Conservation (phyloP, 139 green algal species). For the Choricystis sp. region DNA sequence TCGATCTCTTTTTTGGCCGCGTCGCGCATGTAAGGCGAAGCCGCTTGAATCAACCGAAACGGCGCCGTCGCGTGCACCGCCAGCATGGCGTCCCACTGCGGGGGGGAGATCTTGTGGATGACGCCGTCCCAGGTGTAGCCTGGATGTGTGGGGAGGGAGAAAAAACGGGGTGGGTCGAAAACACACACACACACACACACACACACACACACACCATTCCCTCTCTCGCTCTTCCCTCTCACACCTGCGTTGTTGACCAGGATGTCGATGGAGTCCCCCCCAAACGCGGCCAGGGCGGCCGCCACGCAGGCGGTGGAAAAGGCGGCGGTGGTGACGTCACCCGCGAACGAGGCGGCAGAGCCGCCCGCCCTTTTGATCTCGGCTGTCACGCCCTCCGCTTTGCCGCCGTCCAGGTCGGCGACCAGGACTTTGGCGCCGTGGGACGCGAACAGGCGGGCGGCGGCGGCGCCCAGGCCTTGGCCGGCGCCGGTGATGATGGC, state of each 20-base stretch:
- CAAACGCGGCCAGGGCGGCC: constrained; percentile 34
- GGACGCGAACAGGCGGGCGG: constrained; percentile 43
- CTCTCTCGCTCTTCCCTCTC: not conserved
- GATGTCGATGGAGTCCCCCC: constrained; percentile 26
- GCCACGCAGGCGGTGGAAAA: constrained; percentile 28
- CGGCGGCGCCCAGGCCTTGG: constrained; percentile 51
- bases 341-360: constrained; percentile 19
- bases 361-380: constrained; percentile 21
- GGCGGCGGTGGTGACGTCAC: constrained; percentile 50
- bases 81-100: constrained; percentile 73
- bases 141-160: too few species aligned
- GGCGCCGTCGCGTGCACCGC: constrained; percentile 64
- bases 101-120: constrained; percentile 56
- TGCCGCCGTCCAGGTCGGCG: constrained; percentile 45
- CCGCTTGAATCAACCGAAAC: constrained; percentile 64
- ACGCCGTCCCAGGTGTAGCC: constrained; percentile 81
- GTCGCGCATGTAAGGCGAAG: constrained; percentile 44
- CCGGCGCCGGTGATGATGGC: constrained; percentile 64
- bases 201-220: not conserved
- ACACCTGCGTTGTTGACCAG: constrained; percentile 49
- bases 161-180: too few species aligned
- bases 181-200: too few species aligned
- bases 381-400: constrained; percentile 25
- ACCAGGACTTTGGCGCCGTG: constrained; percentile 53
- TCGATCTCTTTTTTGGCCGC: constrained; percentile 48